A percentile compares a stretch with the other conserved stretches of the same genome.
Evolutionary conservation across 31 red algal genomes (phyloP).

Genomic region (Asparagopsis taxiformis): DNA sequence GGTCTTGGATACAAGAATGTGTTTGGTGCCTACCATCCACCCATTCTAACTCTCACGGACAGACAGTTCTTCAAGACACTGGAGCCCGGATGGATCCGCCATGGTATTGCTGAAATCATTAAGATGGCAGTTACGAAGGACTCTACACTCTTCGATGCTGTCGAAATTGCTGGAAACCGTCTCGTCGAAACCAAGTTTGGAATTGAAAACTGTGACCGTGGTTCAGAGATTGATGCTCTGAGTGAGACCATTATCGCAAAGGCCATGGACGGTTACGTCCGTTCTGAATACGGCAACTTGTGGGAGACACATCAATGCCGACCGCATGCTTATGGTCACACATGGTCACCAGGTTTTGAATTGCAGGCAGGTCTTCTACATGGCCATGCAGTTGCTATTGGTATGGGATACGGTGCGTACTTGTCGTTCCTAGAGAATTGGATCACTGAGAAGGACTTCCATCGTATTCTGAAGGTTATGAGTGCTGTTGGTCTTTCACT

Average conservation of each 20-base stretch:
- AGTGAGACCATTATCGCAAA: constrained; percentile 61
- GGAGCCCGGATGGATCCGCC: constrained; percentile 71
- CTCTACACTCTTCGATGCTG: constrained; percentile 28
- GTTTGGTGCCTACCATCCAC: constrained; percentile 72
- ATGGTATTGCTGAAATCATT: constrained; percentile 74
- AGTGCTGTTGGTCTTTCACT: constrained; percentile 57
- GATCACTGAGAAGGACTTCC: constrained; percentile 62
- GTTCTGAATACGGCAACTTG: constrained; percentile 67
- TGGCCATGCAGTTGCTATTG: constrained; percentile 68
- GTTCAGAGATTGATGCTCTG: constrained; percentile 35
- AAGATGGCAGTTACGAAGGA: constrained; percentile 78
- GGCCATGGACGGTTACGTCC: constrained; percentile 76
- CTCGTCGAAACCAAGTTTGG: constrained; percentile 68
- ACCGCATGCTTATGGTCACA: constrained; percentile 74
- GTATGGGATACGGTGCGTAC: constrained; percentile 71
- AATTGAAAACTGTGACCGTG: constrained; percentile 43
- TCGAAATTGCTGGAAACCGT: constrained; percentile 28
- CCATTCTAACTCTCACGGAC: constrained; percentile 64
- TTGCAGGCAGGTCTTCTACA: constrained; percentile 67
- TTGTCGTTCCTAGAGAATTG: constrained; percentile 45
- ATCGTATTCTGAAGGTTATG: constrained; percentile 59
- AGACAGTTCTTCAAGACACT: constrained; percentile 59
- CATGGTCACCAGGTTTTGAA: constrained; percentile 74
- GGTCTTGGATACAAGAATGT: constrained; percentile 79
- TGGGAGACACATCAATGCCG: constrained; percentile 84